phyloP scores from a whole-genome alignment of 2,329 filamentous ascomycete genomes.

The Pseudocercospora vitis region DNA sequence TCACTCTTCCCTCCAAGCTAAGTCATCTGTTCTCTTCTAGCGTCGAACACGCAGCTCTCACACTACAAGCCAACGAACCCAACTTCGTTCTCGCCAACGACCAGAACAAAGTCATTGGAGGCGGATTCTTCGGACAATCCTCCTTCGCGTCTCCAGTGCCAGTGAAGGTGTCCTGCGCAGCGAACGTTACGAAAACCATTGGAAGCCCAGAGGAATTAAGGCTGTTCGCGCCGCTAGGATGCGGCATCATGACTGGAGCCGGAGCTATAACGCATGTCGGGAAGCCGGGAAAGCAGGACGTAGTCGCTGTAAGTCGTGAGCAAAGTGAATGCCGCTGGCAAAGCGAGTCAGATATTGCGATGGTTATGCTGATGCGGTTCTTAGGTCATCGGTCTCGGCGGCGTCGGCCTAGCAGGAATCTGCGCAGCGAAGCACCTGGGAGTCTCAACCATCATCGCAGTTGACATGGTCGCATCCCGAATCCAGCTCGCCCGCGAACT shows the following conservation, averaged over 20 bases:
- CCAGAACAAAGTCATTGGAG: conserved; percentile 24
- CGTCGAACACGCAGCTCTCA: conserved; percentile 43
- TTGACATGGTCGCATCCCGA: conserved; percentile 47
- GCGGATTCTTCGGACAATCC: conserved; percentile 43
- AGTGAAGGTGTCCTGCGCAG: conserved; percentile 34
- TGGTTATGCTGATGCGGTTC: too few relatives aligned
- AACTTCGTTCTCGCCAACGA: conserved; percentile 25
- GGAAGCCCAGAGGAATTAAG: conserved; percentile 32
- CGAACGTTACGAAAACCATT: conserved; percentile 30
- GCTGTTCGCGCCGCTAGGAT: conserved; percentile 44
- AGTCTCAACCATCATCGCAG: conserved; percentile 44
- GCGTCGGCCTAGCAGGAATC: conserved; percentile 44
- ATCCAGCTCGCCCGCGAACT: conserved; percentile 47
- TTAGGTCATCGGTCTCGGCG: conserved; percentile 41
- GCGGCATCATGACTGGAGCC: conserved; percentile 48
- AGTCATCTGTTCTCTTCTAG: conserved; percentile 42
- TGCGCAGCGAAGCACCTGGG: conserved; percentile 40
- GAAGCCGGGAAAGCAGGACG: conserved; percentile 30
- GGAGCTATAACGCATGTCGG: conserved; percentile 45
- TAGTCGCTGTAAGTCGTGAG: conserved; percentile 35
- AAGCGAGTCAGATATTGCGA: too few relatives aligned
- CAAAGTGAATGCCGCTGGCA: too few relatives aligned
- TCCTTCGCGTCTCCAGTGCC: conserved; percentile 38
- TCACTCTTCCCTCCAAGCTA: neutral
- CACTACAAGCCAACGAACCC: conserved; percentile 24